Percentiles rank a stretch among this genome's conserved stretches.
phyloP scores from a whole-genome alignment of 1,139 yeast genomes.

The Saccharomyces hybrid region DNA sequence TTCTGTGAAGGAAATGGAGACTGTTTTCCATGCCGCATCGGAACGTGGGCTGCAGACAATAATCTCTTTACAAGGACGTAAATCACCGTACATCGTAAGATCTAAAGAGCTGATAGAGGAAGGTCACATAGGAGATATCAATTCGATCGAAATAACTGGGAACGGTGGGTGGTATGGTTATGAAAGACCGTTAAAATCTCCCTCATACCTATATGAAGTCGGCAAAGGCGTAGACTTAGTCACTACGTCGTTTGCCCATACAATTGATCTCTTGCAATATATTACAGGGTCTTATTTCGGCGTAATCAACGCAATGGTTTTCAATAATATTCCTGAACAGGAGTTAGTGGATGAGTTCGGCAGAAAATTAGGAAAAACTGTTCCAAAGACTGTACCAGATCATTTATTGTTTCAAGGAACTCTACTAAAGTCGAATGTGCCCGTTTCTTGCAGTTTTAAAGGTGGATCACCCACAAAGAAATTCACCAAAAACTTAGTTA shows the following conservation, averaged over 20 bases:
- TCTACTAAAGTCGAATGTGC: conserved; percentile 16
- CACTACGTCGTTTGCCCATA: conserved; percentile 20
- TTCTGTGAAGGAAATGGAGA: conserved; percentile 13
- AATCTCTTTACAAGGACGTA: conserved; percentile 18
- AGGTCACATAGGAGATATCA: conserved; percentile 19
- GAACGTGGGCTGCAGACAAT: conserved; percentile 16
- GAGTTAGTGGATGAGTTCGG: conserved; percentile 17
- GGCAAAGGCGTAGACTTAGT: conserved; percentile 17
- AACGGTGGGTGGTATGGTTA: conserved; percentile 23
- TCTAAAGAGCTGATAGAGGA: conserved; percentile 20
- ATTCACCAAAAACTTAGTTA: conserved; percentile 21
- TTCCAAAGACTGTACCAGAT: conserved; percentile 18
- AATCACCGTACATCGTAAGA: conserved; percentile 19
- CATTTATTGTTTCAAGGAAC: conserved; percentile 21
- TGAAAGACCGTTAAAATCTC: conserved; percentile 18
- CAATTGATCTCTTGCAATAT: conserved; percentile 20
- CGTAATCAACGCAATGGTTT: conserved; percentile 16
- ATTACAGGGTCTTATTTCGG: conserved; percentile 21
- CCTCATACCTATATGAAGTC: conserved; percentile 15
- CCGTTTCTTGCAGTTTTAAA: conserved; percentile 21
- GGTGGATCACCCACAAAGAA: conserved; percentile 24
- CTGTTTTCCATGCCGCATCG: conserved; percentile 12
- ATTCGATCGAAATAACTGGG: conserved; percentile 18
- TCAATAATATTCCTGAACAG: conserved; percentile 20
- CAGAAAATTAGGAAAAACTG: conserved; percentile 10